Base-by-base conservation (phyloP, 2,329 filamentous ascomycete species). In the Fusarium floridanum region DNA sequence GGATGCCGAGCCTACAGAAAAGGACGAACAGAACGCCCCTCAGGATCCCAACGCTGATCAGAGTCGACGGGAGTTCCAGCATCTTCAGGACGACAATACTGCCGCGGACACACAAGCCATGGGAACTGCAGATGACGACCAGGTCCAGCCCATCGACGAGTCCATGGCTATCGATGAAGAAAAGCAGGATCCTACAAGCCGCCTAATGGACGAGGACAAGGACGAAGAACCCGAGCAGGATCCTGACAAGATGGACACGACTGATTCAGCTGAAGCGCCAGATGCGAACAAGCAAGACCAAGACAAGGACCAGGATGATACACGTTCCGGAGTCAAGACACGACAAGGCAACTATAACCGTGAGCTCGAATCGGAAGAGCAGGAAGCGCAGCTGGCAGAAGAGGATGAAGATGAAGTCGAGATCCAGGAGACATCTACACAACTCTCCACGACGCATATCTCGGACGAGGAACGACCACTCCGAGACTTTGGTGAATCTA, bases 21-120 rank as follows among this genome's bases (percentile, higher is more conserved):
- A 77, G 17, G 71, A 75, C 16, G 75, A 78, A 16, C 69, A 76
- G 53, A 73, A 79, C 3, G 84, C 89, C 60, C 84, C 88, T 41
- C 84, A 91, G 63, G 83, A 87, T 45, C 83, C 82, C 22, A 87
- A 90, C 56, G 85, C 88, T 14, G 83, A 88, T 22, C 86, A 94
- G 87, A 88, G 90, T 11, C 88, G 92, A 79, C 90, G 90, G n/a
- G 95, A 98, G 80, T 98, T 98, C 80, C 95, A 98, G 84, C 97
- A 99, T 83, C 86, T 98, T 5, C 92, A 93, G 70, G 91, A 98
- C 75, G 94, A 98, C 70, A 90, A 97, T 34, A 90, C 92, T 32
- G 88, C 92, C 64, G 90, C 93, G n/a, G 95, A 98, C 66, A 92
- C 95, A 2, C 97, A 99, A 84, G 97, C 97, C 16, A 89, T 99